Evolutionary conservation across 1,284 basidiomycete genomes (phyloP).

Genomic region (Pseudozyma sp.): DNA sequence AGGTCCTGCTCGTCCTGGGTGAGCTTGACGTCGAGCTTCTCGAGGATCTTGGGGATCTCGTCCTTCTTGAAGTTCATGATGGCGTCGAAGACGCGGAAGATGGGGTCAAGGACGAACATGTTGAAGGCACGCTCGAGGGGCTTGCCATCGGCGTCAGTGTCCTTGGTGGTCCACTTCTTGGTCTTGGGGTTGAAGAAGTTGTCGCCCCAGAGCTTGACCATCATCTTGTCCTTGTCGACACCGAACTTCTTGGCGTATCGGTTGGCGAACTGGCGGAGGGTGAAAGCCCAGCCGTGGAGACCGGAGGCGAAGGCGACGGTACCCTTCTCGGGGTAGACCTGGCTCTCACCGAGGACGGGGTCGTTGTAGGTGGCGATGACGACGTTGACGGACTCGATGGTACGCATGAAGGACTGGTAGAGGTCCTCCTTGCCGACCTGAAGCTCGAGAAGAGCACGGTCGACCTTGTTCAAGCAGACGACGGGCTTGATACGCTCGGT

Average conservation of each 20-base stretch:
- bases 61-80: constrained; percentile 99
- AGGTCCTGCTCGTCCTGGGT: constrained; percentile 89
- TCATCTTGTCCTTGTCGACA: constrained; percentile 99
- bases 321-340: constrained; percentile 98
- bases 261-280: constrained; percentile 93
- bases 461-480: constrained; percentile 99
- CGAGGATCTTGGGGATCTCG: constrained; percentile 82
- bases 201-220: constrained; percentile 98
- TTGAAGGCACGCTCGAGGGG: constrained; percentile 76
- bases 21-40: constrained; percentile 96
- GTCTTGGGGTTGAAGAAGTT: constrained; percentile 99
- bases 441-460: constrained; percentile 98
- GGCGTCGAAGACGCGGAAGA: constrained; percentile 97
- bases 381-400: constrained; percentile 98
- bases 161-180: constrained; percentile 93
- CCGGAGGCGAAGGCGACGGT: constrained; percentile 99
- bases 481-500: constrained; percentile 99
- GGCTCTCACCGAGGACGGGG: constrained; percentile 92
- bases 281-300: constrained; percentile 99
- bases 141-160: constrained; percentile 84
- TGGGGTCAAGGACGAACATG: constrained; percentile 96
- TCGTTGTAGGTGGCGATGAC: constrained; percentile 99
- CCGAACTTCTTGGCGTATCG: constrained; percentile 99
- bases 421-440: constrained; percentile 97
- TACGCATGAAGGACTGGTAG: constrained; percentile 97